Evolutionary conservation across 768 basidiomycete species (phyloP).

Genomic region (Boletus vinaceobasis): DNA sequence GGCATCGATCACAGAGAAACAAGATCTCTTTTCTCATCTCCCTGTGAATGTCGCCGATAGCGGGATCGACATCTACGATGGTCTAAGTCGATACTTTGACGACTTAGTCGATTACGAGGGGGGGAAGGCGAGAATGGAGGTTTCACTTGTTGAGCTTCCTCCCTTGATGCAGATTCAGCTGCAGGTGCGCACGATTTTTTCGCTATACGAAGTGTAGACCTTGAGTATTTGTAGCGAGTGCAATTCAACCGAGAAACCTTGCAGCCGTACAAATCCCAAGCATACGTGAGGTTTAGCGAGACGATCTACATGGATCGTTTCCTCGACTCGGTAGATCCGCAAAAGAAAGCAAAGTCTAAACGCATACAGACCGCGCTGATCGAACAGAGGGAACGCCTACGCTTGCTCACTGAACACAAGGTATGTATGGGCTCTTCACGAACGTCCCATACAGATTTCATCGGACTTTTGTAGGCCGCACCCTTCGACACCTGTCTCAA

Average conservation of each 20-base stretch:
- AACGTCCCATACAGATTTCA: not conserved
- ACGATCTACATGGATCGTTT: constrained; percentile 91
- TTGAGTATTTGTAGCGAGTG: constrained; percentile 56
- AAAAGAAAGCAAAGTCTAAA: constrained; percentile 70
- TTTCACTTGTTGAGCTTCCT: constrained; percentile 81
- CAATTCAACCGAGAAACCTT: constrained; percentile 92
- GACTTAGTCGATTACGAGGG: constrained; percentile 86
- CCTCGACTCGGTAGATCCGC: constrained; percentile 67
- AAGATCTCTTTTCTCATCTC: constrained; percentile 90
- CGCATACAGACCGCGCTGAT: constrained; percentile 65
- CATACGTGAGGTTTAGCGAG: constrained; percentile 88
- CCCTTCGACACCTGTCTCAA: constrained; percentile 57
- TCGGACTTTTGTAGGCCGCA: constrained; percentile 44
- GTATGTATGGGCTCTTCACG: constrained; percentile 37
- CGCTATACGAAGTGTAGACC: not conserved
- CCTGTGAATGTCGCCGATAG: constrained; percentile 91
- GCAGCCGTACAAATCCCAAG: constrained; percentile 94
- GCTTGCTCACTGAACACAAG: constrained; percentile 66
- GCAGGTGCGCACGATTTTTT: constrained; percentile 55
- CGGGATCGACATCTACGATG: constrained; percentile 91
- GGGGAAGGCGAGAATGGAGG: constrained; percentile 82
- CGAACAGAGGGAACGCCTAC: constrained; percentile 61
- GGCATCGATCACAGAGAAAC: constrained; percentile 72
- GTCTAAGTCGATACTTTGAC: constrained; percentile 86
- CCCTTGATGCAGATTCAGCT: constrained; percentile 93